phyloP scores from a whole-genome alignment of 1,284 basidiomycete genomes.

The Cutaneotrichosporon sp. region DNA sequence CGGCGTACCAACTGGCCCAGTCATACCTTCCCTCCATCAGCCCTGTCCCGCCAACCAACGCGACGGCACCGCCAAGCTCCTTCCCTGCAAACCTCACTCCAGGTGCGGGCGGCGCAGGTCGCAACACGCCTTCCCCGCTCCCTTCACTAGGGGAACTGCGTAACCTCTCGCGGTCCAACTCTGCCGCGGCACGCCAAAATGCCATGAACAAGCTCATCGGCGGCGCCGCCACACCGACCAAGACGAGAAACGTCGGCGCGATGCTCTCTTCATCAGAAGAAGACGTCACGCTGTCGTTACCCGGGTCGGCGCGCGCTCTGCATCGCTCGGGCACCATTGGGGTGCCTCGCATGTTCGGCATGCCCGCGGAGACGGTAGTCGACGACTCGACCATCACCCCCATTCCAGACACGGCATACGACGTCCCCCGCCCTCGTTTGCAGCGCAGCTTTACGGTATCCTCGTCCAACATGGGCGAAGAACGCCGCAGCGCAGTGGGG shows the following conservation, averaged over 20 bases:
- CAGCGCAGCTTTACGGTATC: slow-evolving; percentile 52
- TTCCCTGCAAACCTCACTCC: slow-evolving; percentile 20
- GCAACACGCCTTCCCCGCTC: slow-evolving; percentile 48
- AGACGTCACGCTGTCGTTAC: slow-evolving; percentile 23
- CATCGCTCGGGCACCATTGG: slow-evolving; percentile 44
- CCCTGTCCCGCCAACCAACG: slow-evolving; percentile 20
- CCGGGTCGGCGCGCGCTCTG: slow-evolving; percentile 23
- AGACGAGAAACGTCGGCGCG: slow-evolving; percentile 10
- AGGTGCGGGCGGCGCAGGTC: slow-evolving; percentile 16
- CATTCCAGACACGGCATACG: slow-evolving; percentile 22
- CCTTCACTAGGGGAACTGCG: slow-evolving; percentile 48
- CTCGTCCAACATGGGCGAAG: slow-evolving; percentile 50
- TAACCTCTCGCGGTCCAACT: slow-evolving; percentile 51
- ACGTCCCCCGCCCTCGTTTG: slow-evolving; percentile 41
- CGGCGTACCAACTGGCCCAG: slow-evolving; percentile 43
- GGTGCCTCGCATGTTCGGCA: slow-evolving; percentile 33
- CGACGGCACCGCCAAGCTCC: slow-evolving; percentile 21
- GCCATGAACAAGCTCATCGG: slow-evolving; percentile 54
- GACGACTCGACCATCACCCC: slow-evolving; percentile 15
- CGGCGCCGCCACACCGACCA: slow-evolving; percentile 26
- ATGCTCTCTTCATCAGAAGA: slow-evolving; percentile 26
- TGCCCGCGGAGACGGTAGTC: slow-evolving; percentile 8
- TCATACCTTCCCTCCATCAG: slow-evolving; percentile 45
- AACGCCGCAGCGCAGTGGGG: slow-evolving; percentile 53
- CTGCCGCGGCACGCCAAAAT: slow-evolving; percentile 47